Conservation (phyloP, 176 grass and related monocot species). For the Hordeum marinum region DNA sequence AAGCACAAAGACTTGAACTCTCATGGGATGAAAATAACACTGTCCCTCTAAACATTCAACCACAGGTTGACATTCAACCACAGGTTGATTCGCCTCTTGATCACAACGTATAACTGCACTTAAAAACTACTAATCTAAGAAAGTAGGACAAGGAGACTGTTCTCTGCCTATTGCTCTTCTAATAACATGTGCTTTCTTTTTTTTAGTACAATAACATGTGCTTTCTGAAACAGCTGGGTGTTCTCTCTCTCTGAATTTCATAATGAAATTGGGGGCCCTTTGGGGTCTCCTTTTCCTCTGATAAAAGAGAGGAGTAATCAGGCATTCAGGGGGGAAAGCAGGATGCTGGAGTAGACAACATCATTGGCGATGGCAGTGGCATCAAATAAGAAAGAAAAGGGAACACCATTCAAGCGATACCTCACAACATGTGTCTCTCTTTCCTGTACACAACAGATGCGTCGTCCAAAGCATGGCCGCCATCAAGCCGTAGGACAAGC, state of each 20-base stretch:
- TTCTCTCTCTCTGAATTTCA: neutral
- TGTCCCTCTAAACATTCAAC: no score
- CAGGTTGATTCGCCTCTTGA: no score
- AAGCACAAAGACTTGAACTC: no score
- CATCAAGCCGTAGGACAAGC: neutral
- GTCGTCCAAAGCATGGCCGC: neutral
- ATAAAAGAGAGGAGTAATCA: neutral
- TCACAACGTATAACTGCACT: neutral
- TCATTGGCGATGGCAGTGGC: neutral
- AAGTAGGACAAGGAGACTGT: neutral
- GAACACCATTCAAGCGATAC: neutral
- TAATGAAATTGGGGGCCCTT: neutral
- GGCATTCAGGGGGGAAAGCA: neutral
- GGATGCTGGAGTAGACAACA: neutral
- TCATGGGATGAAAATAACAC: no score
- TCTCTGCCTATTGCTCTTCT: neutral
- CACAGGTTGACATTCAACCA: no score
- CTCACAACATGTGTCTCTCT: neutral
- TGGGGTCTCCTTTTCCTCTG: neutral
- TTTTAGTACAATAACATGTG: no score
- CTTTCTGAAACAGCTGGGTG: neutral
- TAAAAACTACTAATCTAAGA: neutral
- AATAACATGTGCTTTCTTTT: neutral
- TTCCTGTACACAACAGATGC: neutral
- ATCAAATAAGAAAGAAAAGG: neutral